Percentiles rank a stretch among this genome's conserved stretches.
Evolutionary conservation across 768 basidiomycete genomes (phyloP).

Genomic region (Macrolepiota fuliginosa): DNA sequence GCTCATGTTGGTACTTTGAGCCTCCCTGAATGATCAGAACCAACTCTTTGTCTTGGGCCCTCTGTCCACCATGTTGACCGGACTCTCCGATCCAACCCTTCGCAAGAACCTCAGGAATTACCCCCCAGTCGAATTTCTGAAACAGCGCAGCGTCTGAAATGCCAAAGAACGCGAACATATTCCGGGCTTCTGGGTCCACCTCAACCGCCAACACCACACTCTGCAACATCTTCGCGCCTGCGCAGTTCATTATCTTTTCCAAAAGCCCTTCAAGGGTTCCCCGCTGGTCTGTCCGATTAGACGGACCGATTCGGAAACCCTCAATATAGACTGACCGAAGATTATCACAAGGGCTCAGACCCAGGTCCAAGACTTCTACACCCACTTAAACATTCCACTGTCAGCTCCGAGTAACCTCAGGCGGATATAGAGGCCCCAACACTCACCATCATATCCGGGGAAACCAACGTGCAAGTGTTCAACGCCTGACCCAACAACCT

Average conservation of each 20-base stretch:
- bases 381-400: background rate
- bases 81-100: background rate
- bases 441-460: background rate
- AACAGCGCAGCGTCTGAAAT: background rate
- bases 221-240: background rate
- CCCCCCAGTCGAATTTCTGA: background rate
- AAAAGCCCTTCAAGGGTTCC: background rate
- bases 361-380: background rate
- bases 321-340: background rate
- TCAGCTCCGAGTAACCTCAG: background rate
- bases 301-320: slow-evolving; percentile 3
- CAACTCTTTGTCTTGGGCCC: background rate
- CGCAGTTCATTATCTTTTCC: background rate
- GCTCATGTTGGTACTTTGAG: background rate
- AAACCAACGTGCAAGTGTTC: background rate
- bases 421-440: background rate
- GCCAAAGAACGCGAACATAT: slow-evolving; percentile 1
- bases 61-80: background rate
- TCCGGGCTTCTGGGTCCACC: background rate
- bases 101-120: background rate
- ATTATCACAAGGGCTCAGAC: background rate
- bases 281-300: background rate
- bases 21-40: background rate
- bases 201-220: background rate
- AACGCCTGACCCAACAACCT: background rate